Evolutionary conservation across 306 rosid species (phyloP).

Genomic region (Vigna trinervia): DNA sequence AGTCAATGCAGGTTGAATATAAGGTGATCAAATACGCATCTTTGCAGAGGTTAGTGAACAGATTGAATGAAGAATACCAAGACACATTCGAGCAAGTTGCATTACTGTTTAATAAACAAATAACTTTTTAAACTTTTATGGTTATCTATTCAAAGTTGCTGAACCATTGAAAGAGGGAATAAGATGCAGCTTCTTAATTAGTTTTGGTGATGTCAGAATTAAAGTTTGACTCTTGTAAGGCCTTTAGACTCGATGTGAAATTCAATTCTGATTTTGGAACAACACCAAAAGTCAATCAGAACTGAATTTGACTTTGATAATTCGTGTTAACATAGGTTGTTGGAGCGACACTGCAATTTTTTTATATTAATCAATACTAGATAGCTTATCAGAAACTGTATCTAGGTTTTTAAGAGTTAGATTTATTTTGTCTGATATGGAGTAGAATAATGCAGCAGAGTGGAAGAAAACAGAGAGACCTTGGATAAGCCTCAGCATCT

Average conservation of each 20-base stretch:
- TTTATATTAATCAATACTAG: background rate
- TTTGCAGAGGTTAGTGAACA: conserved; percentile 13
- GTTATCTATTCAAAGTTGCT: conserved; percentile 9
- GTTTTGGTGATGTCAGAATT: background rate
- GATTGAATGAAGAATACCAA: conserved; percentile 35
- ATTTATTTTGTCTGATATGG: background rate
- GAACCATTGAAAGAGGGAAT: background rate
- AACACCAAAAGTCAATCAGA: background rate
- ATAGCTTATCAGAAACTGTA: background rate
- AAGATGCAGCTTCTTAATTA: background rate
- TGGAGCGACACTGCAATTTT: background rate
- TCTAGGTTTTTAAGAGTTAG: background rate
- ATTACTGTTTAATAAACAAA: background rate
- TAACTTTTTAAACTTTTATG: background rate
- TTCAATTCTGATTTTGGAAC: background rate
- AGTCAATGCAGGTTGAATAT: conserved; percentile 33
- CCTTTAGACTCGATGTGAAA: too few species aligned
- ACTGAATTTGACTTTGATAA: background rate
- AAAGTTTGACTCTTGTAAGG: background rate
- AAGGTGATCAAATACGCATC: conserved; percentile 1
- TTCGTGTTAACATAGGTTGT: background rate
- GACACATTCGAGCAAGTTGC: conserved; percentile 2
- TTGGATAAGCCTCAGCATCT: conserved; percentile 86
- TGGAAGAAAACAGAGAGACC: conserved; percentile 48
- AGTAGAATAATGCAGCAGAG: background rate